Percentiles rank a stretch among this genome's conserved stretches.
These are phyloP conservation scores for Papiliotrema terrestris DNA, from an alignment of 1,284 basidiomycete species.

Conservation along the genomic window DNA sequence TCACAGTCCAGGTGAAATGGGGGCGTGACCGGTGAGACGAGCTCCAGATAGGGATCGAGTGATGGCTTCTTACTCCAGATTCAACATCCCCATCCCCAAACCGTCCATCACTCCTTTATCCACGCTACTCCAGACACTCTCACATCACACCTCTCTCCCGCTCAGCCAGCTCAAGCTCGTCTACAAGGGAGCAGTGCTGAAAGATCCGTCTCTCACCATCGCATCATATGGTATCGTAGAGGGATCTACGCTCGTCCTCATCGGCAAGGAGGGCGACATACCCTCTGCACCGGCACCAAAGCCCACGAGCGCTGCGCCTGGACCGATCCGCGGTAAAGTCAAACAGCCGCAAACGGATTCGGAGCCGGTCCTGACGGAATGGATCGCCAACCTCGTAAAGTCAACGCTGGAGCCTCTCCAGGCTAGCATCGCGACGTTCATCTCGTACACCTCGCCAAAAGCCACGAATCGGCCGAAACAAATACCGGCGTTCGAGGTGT, in stretches of 20 bases:
- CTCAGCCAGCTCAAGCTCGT: slow-evolving; percentile 44
- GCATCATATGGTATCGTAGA: slow-evolving; percentile 46
- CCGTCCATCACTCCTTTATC: slow-evolving; percentile 43
- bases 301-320: slow-evolving; percentile 8
- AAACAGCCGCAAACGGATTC: slow-evolving; percentile 44
- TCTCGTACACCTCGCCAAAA: slow-evolving; percentile 29
- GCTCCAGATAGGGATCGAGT: neutral
- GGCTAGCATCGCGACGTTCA: slow-evolving; percentile 34
- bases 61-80: slow-evolving; percentile 28
- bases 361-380: slow-evolving; percentile 43
- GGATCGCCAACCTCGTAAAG: slow-evolving; percentile 35
- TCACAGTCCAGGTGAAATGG: slow-evolving; percentile 44
- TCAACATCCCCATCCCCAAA: slow-evolving; percentile 48
- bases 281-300: slow-evolving; percentile 18
- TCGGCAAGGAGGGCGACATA: slow-evolving; percentile 39
- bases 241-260: slow-evolving; percentile 40
- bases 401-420: slow-evolving; percentile 31
- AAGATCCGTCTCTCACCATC: slow-evolving; percentile 46
- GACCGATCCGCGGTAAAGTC: slow-evolving; percentile 8
- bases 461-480: slow-evolving; percentile 34
- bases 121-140: slow-evolving; percentile 41
- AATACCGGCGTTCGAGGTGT: slow-evolving; percentile 34
- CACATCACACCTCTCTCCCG: slow-evolving; percentile 41
- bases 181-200: slow-evolving; percentile 48
- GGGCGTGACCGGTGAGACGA: slow-evolving; percentile 35